Conservation (phyloP, 345 rosid genomes). For the Eucalyptus brandiana region DNA sequence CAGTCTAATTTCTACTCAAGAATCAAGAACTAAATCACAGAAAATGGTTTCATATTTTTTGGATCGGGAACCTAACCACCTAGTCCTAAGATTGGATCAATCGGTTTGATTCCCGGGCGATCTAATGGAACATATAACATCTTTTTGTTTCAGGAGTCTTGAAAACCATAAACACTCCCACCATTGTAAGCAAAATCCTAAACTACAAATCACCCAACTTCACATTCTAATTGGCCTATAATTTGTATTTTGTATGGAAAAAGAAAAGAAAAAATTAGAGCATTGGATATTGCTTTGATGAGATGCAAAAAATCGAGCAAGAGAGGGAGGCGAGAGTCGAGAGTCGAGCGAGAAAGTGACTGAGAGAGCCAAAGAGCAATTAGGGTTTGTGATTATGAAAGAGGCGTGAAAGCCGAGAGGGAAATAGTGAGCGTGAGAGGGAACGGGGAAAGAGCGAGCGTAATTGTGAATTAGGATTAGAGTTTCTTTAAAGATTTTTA, state of each 20-base stretch:
- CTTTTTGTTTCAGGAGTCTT: accelerated
- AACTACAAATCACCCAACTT: not conserved
- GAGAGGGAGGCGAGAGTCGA: not conserved
- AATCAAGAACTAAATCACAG: accelerated
- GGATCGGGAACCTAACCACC: accelerated
- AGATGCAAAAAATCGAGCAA: not conserved
- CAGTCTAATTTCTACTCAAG: accelerated
- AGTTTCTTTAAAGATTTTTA: no score
- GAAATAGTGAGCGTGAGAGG: not conserved
- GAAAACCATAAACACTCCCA: not conserved
- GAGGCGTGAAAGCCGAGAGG: not conserved
- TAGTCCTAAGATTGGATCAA: accelerated
- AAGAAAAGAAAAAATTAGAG: no score
- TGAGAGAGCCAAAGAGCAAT: not conserved
- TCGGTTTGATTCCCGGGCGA: accelerated
- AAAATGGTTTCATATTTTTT: accelerated
- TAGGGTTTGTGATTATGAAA: not conserved
- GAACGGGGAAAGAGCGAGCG: not conserved
- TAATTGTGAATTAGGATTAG: not conserved
- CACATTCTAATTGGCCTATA: accelerated
- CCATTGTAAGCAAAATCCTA: not conserved
- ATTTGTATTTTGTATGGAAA: not conserved
- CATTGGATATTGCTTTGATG: not conserved
- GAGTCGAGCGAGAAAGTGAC: not conserved
- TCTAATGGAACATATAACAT: accelerated